These are phyloP conservation scores for Aspergillus texensis DNA, from an alignment of 2,329 filamentous ascomycete genomes.

Conservation along the genomic window DNA sequence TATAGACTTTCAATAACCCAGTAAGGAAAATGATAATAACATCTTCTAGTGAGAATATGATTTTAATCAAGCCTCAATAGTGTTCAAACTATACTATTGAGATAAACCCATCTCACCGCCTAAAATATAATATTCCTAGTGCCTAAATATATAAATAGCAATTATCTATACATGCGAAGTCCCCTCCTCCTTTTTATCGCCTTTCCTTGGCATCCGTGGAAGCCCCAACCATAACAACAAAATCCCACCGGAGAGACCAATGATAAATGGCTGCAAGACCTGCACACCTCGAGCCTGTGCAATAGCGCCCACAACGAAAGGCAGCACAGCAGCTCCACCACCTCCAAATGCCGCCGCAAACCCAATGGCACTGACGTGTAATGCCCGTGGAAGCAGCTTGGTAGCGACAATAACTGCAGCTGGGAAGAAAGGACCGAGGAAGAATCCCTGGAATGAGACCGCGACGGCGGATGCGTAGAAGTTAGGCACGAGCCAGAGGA, in stretches of 20 bases:
- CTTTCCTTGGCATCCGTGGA: conserved; percentile 12
- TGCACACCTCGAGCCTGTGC: conserved; percentile 60
- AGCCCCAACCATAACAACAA: conserved; percentile 52
- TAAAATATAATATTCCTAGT: background rate
- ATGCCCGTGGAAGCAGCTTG: conserved; percentile 70
- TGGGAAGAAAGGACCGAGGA: conserved; percentile 78
- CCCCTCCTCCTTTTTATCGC: background rate
- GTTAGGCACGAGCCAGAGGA: conserved; percentile 80
- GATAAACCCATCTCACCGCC: too few relatives aligned
- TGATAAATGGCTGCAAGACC: conserved; percentile 61
- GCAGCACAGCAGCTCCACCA: conserved; percentile 60
- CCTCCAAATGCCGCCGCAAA: conserved; percentile 80
- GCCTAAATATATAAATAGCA: background rate
- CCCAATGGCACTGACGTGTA: conserved; percentile 79
- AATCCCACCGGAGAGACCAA: conserved; percentile 48
- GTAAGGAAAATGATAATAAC: too few relatives aligned
- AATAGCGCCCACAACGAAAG: conserved; percentile 50
- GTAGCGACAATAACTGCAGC: conserved; percentile 73
- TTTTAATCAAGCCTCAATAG: too few relatives aligned
- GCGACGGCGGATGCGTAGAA: conserved; percentile 74
- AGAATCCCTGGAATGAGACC: conserved; percentile 74
- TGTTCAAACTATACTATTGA: too few relatives aligned
- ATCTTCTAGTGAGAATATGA: too few relatives aligned
- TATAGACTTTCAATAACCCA: too few relatives aligned
- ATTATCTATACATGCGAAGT: background rate